Evolutionary conservation across 2,329 filamentous ascomycete genomes (phyloP).

Genomic region (Alternaria hordeiaustralica): DNA sequence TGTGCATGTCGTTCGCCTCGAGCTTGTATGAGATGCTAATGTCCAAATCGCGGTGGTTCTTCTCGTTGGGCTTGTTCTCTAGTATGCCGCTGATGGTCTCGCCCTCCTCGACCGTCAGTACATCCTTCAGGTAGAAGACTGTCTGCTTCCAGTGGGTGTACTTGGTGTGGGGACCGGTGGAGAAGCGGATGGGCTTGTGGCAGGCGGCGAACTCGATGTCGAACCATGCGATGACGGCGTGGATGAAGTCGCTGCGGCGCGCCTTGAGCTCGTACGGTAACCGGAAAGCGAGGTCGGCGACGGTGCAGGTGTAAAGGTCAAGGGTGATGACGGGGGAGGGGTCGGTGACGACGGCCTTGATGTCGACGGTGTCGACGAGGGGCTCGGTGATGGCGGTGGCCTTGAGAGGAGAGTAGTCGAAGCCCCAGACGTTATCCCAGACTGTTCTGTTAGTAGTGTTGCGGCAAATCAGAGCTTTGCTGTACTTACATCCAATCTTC

Average conservation of each 20-base stretch:
- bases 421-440: conserved; percentile 99
- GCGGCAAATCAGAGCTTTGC: neutral
- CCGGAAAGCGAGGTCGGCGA: conserved; percentile 82
- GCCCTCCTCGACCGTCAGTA: conserved; percentile 86
- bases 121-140: conserved; percentile 95
- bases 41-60: conserved; percentile 94
- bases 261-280: conserved; percentile 76
- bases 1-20: conserved; percentile 74
- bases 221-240: conserved; percentile 97
- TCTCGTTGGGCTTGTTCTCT: conserved; percentile 85
- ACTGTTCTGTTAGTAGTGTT: conserved; percentile 61
- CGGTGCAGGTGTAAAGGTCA: conserved; percentile 89
- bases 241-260: conserved; percentile 91
- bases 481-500: conserved; percentile 87
- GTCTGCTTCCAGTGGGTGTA: conserved; percentile 99
- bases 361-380: conserved; percentile 95
- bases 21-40: conserved; percentile 86
- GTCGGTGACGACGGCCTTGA: conserved; percentile 96
- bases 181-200: conserved; percentile 97
- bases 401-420: conserved; percentile 95
- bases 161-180: conserved; percentile 95
- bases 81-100: conserved; percentile 79
- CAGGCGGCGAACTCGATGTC: conserved; percentile 98
- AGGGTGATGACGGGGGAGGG: conserved; percentile 83
- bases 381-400: conserved; percentile 92